Evolutionary conservation across 1,139 yeast species (phyloP).

Genomic region (Entelexis sorbosivorans): DNA sequence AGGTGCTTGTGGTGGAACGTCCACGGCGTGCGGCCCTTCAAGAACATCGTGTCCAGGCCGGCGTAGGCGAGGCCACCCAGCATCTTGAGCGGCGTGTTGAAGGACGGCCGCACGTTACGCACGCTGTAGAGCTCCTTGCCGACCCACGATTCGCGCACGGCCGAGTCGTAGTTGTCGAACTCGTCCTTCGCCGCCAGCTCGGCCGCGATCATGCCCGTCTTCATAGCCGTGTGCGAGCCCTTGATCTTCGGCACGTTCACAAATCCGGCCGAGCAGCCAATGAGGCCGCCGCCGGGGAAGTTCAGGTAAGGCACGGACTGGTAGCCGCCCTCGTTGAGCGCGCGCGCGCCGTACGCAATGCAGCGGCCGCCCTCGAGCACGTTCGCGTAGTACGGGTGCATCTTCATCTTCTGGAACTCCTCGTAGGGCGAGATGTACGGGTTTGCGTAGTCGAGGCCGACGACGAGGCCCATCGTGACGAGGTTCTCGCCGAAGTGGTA

Average conservation of each 20-base stretch:
- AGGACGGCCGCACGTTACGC: slow-evolving; percentile 86
- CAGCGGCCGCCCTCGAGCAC: slow-evolving; percentile 83
- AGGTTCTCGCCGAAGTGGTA: slow-evolving; percentile 92
- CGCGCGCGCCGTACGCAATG: slow-evolving; percentile 87
- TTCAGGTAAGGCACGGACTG: slow-evolving; percentile 81
- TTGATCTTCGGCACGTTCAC: slow-evolving; percentile 93
- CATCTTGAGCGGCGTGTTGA: slow-evolving; percentile 55
- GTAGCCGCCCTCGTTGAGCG: slow-evolving; percentile 89
- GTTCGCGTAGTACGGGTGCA: slow-evolving; percentile 72
- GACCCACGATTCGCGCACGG: slow-evolving; percentile 72
- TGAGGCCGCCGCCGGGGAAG: slow-evolving; percentile 92
- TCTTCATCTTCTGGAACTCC: slow-evolving; percentile 89
- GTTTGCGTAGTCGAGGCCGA: slow-evolving; percentile 85
- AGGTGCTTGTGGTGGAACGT: slow-evolving; percentile 61
- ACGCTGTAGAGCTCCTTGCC: slow-evolving; percentile 68
- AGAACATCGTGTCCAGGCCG: slow-evolving; percentile 68
- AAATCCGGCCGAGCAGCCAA: slow-evolving; percentile 94
- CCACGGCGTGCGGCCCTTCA: slow-evolving; percentile 78
- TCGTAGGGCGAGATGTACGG: slow-evolving; percentile 93
- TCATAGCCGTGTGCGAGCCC: slow-evolving; percentile 97
- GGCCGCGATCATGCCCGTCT: slow-evolving; percentile 89
- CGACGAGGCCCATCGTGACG: slow-evolving; percentile 80
- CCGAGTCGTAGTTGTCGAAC: slow-evolving; percentile 48
- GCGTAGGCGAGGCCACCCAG: slow-evolving; percentile 74
- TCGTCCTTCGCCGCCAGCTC: slow-evolving; percentile 51